Evolutionary conservation across 1,139 yeast species (phyloP).

Genomic region (Geotrichum reessii): DNA sequence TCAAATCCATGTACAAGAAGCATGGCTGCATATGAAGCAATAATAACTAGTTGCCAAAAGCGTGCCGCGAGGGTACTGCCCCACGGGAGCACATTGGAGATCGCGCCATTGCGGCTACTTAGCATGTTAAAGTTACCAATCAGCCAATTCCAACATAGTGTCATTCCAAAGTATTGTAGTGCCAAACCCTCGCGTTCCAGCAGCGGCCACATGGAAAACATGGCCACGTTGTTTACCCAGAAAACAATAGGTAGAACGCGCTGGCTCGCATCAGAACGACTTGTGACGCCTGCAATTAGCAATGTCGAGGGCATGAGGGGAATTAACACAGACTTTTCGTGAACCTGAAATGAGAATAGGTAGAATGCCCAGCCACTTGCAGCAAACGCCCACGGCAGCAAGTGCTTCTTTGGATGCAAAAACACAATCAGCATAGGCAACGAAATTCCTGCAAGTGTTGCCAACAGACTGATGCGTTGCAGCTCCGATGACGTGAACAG

Average conservation of each 20-base stretch:
- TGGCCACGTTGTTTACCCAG: constrained; percentile 82
- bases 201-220: constrained; percentile 85
- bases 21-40: constrained; percentile 55
- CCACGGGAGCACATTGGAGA: constrained; percentile 10
- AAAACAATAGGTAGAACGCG: constrained; percentile 45
- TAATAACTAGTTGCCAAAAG: constrained; percentile 55
- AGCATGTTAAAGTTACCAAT: constrained; percentile 37
- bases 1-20: constrained; percentile 53
- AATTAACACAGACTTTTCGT: constrained; percentile 82
- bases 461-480: constrained; percentile 53
- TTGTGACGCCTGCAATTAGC: constrained; percentile 44
- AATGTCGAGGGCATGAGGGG: constrained; percentile 83
- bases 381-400: constrained; percentile 68
- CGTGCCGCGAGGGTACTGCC: constrained; percentile 40
- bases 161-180: constrained; percentile 62
- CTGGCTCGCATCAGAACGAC: constrained; percentile 43
- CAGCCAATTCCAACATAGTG: constrained; percentile 75
- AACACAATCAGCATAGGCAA: constrained; percentile 61
- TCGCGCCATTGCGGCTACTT: not conserved
- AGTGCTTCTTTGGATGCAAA: constrained; percentile 44
- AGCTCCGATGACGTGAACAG: constrained; percentile 54
- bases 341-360: constrained; percentile 91
- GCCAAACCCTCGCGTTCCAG: constrained; percentile 66
- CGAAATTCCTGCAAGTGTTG: constrained; percentile 59
- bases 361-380: constrained; percentile 85